A percentile compares a stretch with the other conserved stretches of the same genome.
These are phyloP conservation scores for Flaveria ramosissima DNA, from an alignment of 129 eudicot species.

Conservation along the genomic window DNA sequence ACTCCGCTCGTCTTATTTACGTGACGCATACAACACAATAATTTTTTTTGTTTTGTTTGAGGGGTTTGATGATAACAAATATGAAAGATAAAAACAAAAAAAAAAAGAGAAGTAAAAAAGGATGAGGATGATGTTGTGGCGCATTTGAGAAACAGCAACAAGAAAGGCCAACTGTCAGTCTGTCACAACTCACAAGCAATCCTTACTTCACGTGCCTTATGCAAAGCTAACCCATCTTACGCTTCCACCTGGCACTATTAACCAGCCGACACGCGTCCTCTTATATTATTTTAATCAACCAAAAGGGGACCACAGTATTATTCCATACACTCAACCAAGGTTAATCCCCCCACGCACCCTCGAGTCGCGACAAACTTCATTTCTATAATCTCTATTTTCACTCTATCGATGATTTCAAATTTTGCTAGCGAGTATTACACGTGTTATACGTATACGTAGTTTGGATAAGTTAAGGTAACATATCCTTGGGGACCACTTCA, in stretches of 20 bases:
- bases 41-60: no score
- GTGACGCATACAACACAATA: no score
- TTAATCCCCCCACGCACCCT: slow-evolving; percentile 41
- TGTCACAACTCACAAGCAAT: slow-evolving; percentile 11
- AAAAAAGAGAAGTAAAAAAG: neutral
- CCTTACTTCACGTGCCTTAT: slow-evolving; percentile 54
- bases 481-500: neutral
- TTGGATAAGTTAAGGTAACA: slow-evolving; percentile 29
- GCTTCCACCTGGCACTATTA: slow-evolving; percentile 39
- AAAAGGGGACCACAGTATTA: slow-evolving; percentile 36
- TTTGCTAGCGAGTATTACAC: slow-evolving; percentile 7
- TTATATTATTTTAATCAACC: slow-evolving; percentile 3
- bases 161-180: slow-evolving; percentile 44
- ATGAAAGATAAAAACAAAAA: no score
- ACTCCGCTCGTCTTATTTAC: no score
- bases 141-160: slow-evolving; percentile 32
- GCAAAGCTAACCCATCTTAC: slow-evolving; percentile 18
- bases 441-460: slow-evolving; percentile 12
- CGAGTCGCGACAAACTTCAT: slow-evolving; percentile 42
- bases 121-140: slow-evolving; percentile 13
- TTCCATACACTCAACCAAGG: slow-evolving; percentile 29
- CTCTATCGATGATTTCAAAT: slow-evolving; percentile 10
- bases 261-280: slow-evolving; percentile 33
- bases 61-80: no score
- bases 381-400: neutral